A percentile compares a stretch with the other conserved stretches of the same genome.
phyloP scores from a whole-genome alignment of 768 basidiomycete genomes.

The Chalciporus chontae region DNA sequence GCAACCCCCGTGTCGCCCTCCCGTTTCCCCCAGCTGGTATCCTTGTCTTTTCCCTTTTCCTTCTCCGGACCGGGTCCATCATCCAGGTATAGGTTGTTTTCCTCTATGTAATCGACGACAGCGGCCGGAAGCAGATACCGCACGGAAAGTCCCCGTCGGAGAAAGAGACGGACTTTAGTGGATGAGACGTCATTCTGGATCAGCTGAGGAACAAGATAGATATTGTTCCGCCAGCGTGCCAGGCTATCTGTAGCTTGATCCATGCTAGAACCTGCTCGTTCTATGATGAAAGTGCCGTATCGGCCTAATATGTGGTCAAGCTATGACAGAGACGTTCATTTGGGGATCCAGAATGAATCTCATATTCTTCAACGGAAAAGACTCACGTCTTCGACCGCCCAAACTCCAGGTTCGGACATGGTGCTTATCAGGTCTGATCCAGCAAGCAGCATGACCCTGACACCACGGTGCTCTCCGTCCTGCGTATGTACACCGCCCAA shows the following conservation, averaged over 20 bases:
- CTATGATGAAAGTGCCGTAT: slow-evolving; percentile 93
- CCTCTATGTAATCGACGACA: slow-evolving; percentile 93
- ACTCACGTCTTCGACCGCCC: slow-evolving; percentile 91
- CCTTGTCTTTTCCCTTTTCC: slow-evolving; percentile 39
- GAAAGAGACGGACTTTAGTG: slow-evolving; percentile 84
- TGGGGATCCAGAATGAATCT: slow-evolving; percentile 13
- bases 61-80: slow-evolving; percentile 40
- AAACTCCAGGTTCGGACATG: slow-evolving; percentile 98
- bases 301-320: slow-evolving; percentile 94
- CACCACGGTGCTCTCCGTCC: slow-evolving; percentile 70
- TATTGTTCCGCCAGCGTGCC: slow-evolving; percentile 77
- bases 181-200: slow-evolving; percentile 98
- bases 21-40: slow-evolving; percentile 25
- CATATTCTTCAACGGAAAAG: slow-evolving; percentile 1
- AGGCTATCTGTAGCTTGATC: slow-evolving; percentile 74
- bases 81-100: slow-evolving; percentile 72
- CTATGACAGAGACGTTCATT: slow-evolving; percentile 38
- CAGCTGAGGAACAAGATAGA: slow-evolving; percentile 87
- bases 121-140: slow-evolving; percentile 88
- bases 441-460: slow-evolving; percentile 90
- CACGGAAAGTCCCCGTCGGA: slow-evolving; percentile 75
- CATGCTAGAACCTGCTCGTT: slow-evolving; percentile 91
- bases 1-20: slow-evolving; percentile 18
- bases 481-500: slow-evolving; percentile 74
- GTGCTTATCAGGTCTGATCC: slow-evolving; percentile 98